Percentiles rank a stretch among this genome's conserved stretches.
Evolutionary conservation across 257 asterid genomes (phyloP).

Genomic region (Forsythia suspensa): DNA sequence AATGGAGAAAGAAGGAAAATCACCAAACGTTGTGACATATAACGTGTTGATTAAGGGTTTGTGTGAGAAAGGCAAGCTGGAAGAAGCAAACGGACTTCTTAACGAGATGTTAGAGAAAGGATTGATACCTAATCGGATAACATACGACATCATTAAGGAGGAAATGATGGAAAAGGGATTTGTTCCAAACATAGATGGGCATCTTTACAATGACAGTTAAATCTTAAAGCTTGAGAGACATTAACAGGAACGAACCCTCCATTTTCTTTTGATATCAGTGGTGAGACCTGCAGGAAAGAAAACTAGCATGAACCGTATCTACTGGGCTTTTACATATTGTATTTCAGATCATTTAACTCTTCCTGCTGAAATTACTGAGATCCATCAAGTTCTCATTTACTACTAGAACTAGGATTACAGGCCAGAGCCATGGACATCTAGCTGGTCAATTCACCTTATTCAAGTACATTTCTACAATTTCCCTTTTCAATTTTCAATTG

Average conservation of each 20-base stretch:
- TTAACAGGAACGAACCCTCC: background rate
- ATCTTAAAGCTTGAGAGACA: slow-evolving; percentile 17
- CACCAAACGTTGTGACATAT: slow-evolving; percentile 72
- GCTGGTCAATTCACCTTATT: slow-evolving; percentile 3
- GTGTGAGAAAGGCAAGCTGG: slow-evolving; percentile 56
- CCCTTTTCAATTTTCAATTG: background rate
- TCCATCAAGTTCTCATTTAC: background rate
- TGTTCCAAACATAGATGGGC: slow-evolving; percentile 82
- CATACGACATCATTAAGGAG: slow-evolving; percentile 73
- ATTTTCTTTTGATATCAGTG: background rate
- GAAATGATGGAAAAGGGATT: slow-evolving; percentile 89
- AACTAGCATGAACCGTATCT: background rate
- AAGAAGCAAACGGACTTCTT: slow-evolving; percentile 65
- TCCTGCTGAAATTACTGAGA: background rate
- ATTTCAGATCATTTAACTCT: background rate
- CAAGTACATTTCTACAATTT: slow-evolving; percentile 5
- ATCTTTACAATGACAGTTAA: slow-evolving; percentile 48
- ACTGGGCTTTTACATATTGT: background rate
- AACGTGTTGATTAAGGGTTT: slow-evolving; percentile 77
- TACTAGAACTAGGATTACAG: background rate
- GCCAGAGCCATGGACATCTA: background rate
- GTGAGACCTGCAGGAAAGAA: background rate
- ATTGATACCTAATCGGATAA: slow-evolving; percentile 62
- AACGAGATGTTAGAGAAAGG: slow-evolving; percentile 98
- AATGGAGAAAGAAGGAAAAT: slow-evolving; percentile 84